Conservation (phyloP, 2,329 filamentous ascomycete species). For the Proliferodiscus dingleyae region DNA sequence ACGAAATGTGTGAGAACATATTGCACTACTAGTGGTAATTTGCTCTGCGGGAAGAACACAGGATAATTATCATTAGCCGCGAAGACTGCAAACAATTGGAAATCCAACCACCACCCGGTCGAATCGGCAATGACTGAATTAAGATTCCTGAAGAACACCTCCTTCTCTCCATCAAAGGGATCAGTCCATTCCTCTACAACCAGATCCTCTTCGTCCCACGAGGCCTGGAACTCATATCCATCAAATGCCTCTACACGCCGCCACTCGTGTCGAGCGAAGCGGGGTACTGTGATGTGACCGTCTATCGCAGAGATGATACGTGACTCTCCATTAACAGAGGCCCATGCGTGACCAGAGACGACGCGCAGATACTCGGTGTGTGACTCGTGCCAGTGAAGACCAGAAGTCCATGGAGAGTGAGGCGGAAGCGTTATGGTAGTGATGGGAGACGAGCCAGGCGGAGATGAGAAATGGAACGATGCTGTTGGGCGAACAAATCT, state of each 20-base stretch:
- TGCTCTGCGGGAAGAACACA: constrained; percentile 1
- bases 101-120: constrained; percentile 7
- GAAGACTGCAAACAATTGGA: constrained; percentile 13
- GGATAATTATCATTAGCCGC: constrained; percentile 14
- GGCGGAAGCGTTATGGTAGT: constrained; percentile 14
- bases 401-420: constrained; percentile 15
- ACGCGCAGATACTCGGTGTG: constrained; percentile 19
- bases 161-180: constrained; percentile 17
- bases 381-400: constrained; percentile 17
- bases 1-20: neutral
- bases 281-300: constrained; percentile 11
- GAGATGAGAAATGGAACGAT: constrained; percentile 10
- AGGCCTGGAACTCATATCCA: neutral
- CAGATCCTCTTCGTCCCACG: constrained; percentile 5
- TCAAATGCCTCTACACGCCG: constrained; percentile 1
- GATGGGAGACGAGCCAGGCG: constrained; percentile 7
- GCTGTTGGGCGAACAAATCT: constrained; percentile 11
- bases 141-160: constrained; percentile 20
- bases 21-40: neutral
- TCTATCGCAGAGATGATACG: constrained; percentile 2
- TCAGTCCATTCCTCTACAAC: constrained; percentile 18
- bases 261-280: constrained; percentile 16
- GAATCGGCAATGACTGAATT: constrained; percentile 12
- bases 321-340: constrained; percentile 9
- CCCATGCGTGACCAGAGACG: constrained; percentile 9